phyloP scores from a whole-genome alignment of 2,329 filamentous ascomycete genomes.

The Aureobasidium lini region DNA sequence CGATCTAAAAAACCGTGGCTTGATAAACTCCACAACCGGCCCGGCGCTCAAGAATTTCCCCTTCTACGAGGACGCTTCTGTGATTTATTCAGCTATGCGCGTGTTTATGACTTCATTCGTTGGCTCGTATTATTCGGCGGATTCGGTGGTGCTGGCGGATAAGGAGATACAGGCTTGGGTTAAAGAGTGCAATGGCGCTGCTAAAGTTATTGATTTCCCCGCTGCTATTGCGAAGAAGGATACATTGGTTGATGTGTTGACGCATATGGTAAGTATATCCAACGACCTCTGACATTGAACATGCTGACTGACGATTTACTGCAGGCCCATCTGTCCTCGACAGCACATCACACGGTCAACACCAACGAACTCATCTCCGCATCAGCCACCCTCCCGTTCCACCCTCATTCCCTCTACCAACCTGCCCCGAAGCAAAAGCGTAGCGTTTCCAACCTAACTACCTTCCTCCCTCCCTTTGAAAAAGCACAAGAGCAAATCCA shows the following conservation, averaged over 20 bases:
- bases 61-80: not conserved
- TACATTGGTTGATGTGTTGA: not conserved
- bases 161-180: constrained; percentile 1
- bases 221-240: not conserved
- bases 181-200: not conserved
- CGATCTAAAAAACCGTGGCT: not conserved
- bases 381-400: not conserved
- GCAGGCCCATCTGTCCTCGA: not conserved
- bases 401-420: not conserved
- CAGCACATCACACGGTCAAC: constrained; percentile 2
- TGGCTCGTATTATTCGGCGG: not conserved
- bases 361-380: constrained; percentile 3
- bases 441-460: not conserved
- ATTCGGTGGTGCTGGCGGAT: not conserved
- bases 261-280: not conserved
- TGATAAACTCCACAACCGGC: not conserved
- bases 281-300: not conserved
- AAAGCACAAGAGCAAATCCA: not conserved
- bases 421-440: not conserved
- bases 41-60: not conserved
- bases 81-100: not conserved
- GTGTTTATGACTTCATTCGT: constrained; percentile 4
- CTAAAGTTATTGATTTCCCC: not conserved
- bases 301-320: not conserved
- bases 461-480: not conserved